phyloP scores from a whole-genome alignment of 768 basidiomycete species.

The Rhodosporidiobolus sp. region DNA sequence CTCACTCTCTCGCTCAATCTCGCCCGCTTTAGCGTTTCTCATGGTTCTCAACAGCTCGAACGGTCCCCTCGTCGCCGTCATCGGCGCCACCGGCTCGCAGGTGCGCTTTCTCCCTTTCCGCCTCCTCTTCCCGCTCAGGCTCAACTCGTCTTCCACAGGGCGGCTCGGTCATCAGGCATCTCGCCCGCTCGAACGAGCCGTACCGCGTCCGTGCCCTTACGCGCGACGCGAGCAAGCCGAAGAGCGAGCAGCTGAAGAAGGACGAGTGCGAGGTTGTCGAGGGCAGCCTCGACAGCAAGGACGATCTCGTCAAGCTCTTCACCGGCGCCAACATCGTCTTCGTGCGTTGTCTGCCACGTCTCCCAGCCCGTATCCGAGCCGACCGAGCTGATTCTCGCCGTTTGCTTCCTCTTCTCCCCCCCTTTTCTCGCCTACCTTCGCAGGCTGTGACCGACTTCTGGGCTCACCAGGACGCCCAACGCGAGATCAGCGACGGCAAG shows the following conservation, averaged over 20 bases:
- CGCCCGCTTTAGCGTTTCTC: neutral
- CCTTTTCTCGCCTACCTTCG: neutral
- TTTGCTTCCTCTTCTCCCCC: no score
- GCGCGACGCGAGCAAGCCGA: constrained; percentile 32
- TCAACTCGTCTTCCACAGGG: constrained; percentile 10
- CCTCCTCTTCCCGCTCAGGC: no score
- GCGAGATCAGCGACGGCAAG: constrained; percentile 38
- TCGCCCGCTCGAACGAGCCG: constrained; percentile 24
- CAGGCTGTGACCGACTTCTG: constrained; percentile 36
- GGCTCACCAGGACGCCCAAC: constrained; percentile 16
- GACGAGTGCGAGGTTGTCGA: constrained; percentile 9
- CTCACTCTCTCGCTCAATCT: no score
- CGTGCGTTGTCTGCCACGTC: neutral
- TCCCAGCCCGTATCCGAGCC: neutral
- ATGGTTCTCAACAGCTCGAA: neutral
- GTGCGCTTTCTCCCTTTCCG: neutral
- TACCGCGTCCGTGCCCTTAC: constrained; percentile 43
- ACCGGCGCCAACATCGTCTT: constrained; percentile 27
- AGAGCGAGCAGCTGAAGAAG: constrained; percentile 17
- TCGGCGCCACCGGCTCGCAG: constrained; percentile 43
- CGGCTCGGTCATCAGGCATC: constrained; percentile 38
- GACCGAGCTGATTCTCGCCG: no score
- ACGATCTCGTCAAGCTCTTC: constrained; percentile 10
- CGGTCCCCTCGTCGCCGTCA: constrained; percentile 30
- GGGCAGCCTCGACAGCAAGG: neutral